Percentiles rank a stretch among this genome's conserved stretches.
phyloP scores from a whole-genome alignment of 805 yeast genomes.

The Suhomyces sp. region DNA sequence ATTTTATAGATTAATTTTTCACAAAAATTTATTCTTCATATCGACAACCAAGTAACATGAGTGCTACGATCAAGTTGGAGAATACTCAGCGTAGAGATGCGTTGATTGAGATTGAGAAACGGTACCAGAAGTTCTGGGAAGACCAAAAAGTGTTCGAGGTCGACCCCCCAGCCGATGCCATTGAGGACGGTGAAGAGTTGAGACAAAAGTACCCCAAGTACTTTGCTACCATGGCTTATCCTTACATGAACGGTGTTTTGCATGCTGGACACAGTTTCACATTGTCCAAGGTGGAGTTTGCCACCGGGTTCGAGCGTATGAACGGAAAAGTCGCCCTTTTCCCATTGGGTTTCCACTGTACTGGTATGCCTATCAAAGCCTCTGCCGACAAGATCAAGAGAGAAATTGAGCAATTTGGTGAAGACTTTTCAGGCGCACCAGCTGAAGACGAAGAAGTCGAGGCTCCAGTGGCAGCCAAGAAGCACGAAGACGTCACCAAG shows the following conservation, averaged over 20 bases:
- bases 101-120: slow-evolving; percentile 81
- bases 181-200: slow-evolving; percentile 58
- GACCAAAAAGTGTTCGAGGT: slow-evolving; percentile 83
- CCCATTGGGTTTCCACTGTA: slow-evolving; percentile 98
- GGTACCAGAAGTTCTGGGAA: slow-evolving; percentile 83
- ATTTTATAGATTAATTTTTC: background rate
- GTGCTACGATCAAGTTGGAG: slow-evolving; percentile 41
- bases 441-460: slow-evolving; percentile 52
- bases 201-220: slow-evolving; percentile 80
- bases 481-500: slow-evolving; percentile 77
- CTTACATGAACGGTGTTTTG: slow-evolving; percentile 97
- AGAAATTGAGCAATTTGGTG: slow-evolving; percentile 89
- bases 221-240: slow-evolving; percentile 94
- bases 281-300: slow-evolving; percentile 87
- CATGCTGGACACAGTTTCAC: slow-evolving; percentile 98
- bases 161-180: slow-evolving; percentile 70
- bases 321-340: slow-evolving; percentile 86
- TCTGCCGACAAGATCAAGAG: slow-evolving; percentile 93
- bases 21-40: background rate
- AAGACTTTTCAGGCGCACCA: slow-evolving; percentile 68
- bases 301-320: slow-evolving; percentile 93
- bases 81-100: slow-evolving; percentile 95
- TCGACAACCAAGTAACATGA: slow-evolving; percentile 24
- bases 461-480: slow-evolving; percentile 27
- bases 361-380: slow-evolving; percentile 97